Base-by-base conservation (phyloP, 495 filamentous ascomycete genomes). In the Lasiosphaeria hispida region DNA sequence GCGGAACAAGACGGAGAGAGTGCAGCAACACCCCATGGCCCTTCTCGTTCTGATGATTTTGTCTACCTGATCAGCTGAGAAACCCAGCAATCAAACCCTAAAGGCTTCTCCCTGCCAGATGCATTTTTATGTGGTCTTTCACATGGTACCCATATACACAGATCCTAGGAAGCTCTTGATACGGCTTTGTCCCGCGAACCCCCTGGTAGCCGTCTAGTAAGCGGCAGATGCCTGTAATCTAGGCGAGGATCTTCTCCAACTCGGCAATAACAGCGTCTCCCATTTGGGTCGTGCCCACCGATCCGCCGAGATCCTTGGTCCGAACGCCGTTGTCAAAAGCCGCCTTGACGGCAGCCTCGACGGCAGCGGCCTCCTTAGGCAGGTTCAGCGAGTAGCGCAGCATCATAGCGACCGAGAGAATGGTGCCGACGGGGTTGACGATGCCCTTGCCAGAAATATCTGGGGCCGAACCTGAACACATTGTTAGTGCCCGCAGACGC, bases 401-500 rank as follows among this genome's bases (percentile, higher is more conserved):
- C 89, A 97, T 89, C 87, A 96, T 89, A 58, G 90, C 91, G 18
- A 93, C 85, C 4, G 88, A 92, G 7, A 96, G 83, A 55, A 96
- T 89, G 64, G 90, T 90, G 19, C 90, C 91, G 34, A 89, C 75
- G 7, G 88, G 88, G 70, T 91, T 91, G 66, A 97, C 94, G 59
- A 96, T 87, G 52, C 92, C 91, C 77, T 91, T 81, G 63, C 90
- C 91, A 15, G 86, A 87, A 59, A 96, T 96, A 60, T 89, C 87
- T 5, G 85, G 87, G 9, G 85, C 87, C 47, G 84, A 87, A 39
- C 86, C 80, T 83, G 42, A 15, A n/a, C 4, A 54, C 7, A 13
- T 49, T 4, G 15, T 8, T 7, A 6, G 14, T 11, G 3, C 7
- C 0, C 38, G n/a, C 23, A n/a, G 37, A 17, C 36, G 8, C 6